Evolutionary conservation across 306 rosid genomes (phyloP).

Genomic region (Cotoneaster glaucophyllus): DNA sequence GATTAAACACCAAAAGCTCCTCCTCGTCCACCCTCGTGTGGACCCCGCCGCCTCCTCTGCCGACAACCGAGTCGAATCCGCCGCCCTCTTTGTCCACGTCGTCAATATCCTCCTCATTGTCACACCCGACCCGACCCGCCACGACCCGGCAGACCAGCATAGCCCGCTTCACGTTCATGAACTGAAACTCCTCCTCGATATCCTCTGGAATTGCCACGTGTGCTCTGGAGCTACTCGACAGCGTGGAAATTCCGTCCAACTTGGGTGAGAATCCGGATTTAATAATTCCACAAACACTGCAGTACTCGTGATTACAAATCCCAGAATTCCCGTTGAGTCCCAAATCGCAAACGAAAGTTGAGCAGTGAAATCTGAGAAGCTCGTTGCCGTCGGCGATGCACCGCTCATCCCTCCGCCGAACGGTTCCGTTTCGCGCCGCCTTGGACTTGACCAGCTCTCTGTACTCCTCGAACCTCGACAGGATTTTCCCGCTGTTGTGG

Average conservation of each 20-base stretch:
- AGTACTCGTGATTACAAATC: constrained; percentile 67
- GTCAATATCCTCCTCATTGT: constrained; percentile 29
- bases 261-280: constrained; percentile 85
- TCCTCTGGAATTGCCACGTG: constrained; percentile 83
- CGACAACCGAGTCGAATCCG: constrained; percentile 71
- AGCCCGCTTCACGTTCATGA: constrained; percentile 89
- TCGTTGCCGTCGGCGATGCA: constrained; percentile 95
- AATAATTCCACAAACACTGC: constrained; percentile 74
- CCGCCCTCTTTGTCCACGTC: constrained; percentile 50
- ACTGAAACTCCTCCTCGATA: constrained; percentile 66
- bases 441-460: constrained; percentile 66
- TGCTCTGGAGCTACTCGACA: constrained; percentile 79
- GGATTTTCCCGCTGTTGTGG: constrained; percentile 78
- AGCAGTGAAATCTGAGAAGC: constrained; percentile 85
- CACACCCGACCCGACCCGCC: constrained; percentile 84
- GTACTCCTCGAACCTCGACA: constrained; percentile 76
- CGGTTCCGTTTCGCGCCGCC: constrained; percentile 42
- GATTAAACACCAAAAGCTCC: constrained; percentile 82
- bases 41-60: constrained; percentile 52
- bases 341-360: constrained; percentile 72
- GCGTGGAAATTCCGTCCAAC: constrained; percentile 85
- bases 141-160: constrained; percentile 82
- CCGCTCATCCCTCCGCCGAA: constrained; percentile 56
- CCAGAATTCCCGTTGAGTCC: constrained; percentile 65
- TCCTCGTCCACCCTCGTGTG: constrained; percentile 64